Percentiles rank a stretch among this genome's conserved stretches.
phyloP scores from a whole-genome alignment of 169 alveolate species.

The Plasmodium vinckei region DNA sequence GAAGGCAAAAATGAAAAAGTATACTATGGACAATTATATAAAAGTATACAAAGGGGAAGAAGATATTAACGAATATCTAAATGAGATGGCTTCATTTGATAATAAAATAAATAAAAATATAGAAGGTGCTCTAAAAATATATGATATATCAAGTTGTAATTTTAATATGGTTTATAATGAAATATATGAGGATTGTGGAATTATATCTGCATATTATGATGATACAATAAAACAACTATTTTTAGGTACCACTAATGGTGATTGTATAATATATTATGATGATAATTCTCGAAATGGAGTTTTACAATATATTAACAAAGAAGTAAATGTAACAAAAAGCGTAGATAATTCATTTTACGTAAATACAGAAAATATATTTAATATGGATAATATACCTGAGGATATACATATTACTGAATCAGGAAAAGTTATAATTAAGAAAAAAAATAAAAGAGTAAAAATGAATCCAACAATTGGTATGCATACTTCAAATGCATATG shows the following conservation, averaged over 20 bases:
- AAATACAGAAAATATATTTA: slow-evolving; percentile 31
- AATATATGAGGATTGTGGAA: slow-evolving; percentile 31
- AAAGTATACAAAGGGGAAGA: slow-evolving; percentile 66
- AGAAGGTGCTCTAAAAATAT: slow-evolving; percentile 16
- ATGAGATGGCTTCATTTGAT: slow-evolving; percentile 21
- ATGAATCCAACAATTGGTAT: slow-evolving; percentile 18
- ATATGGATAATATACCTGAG: slow-evolving; percentile 41
- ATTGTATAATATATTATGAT: slow-evolving; percentile 28
- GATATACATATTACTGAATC: slow-evolving; percentile 46
- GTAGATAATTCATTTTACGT: slow-evolving; percentile 29
- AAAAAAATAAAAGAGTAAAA: slow-evolving; percentile 14
- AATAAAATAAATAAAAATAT: slow-evolving; percentile 40
- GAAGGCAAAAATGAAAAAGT: not conserved
- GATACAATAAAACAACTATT: slow-evolving; percentile 34
- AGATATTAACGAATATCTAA: slow-evolving; percentile 56
- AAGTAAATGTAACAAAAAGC: slow-evolving; percentile 10
- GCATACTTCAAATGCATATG: slow-evolving; percentile 36
- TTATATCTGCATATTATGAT: slow-evolving; percentile 43
- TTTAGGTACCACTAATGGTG: slow-evolving; percentile 61
- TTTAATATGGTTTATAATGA: slow-evolving; percentile 24
- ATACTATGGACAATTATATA: slow-evolving; percentile 6
- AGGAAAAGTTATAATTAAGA: slow-evolving; percentile 46
- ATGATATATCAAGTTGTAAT: slow-evolving; percentile 6
- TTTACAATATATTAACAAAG: slow-evolving; percentile 32
- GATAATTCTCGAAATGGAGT: slow-evolving; percentile 26